Conservation (phyloP, 805 yeast species). For the Yamadazyma takamatsuzukensis region DNA sequence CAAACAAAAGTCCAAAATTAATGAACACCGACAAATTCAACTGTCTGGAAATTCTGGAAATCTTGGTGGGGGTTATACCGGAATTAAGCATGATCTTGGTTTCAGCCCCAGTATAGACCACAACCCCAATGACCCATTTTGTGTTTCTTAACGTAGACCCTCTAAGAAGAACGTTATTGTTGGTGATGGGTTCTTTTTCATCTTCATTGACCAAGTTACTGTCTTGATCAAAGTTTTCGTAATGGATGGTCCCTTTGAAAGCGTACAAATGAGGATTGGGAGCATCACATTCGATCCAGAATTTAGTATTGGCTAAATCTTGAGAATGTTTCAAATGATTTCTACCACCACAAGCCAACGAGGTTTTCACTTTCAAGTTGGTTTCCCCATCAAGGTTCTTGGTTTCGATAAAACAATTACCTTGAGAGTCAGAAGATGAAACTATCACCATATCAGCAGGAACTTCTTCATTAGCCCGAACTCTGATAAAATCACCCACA, state of each 20-base stretch:
- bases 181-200: slow-evolving; percentile 54
- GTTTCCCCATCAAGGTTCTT: slow-evolving; percentile 85
- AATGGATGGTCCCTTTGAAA: slow-evolving; percentile 65
- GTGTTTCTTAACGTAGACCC: slow-evolving; percentile 75
- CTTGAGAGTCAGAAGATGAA: slow-evolving; percentile 65
- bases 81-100: slow-evolving; percentile 76
- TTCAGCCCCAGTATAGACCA: slow-evolving; percentile 73
- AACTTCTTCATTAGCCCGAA: slow-evolving; percentile 70
- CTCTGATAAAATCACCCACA: slow-evolving; percentile 71
- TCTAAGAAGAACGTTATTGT: slow-evolving; percentile 63
- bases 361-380: slow-evolving; percentile 57
- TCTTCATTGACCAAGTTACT: slow-evolving; percentile 29
- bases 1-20: slow-evolving; percentile 59
- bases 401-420: slow-evolving; percentile 73
- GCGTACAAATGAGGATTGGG: slow-evolving; percentile 65
- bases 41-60: slow-evolving; percentile 60
- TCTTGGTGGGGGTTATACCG: slow-evolving; percentile 74
- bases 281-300: slow-evolving; percentile 66
- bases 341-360: slow-evolving; percentile 51
- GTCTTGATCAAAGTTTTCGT: slow-evolving; percentile 35
- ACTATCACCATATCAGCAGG: slow-evolving; percentile 72
- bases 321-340: slow-evolving; percentile 46
- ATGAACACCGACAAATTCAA: slow-evolving; percentile 63
- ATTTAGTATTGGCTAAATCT: slow-evolving; percentile 56
- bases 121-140: slow-evolving; percentile 71